Conservation (phyloP, 192 early-diverging fungal species). For the Backusella circina region DNA sequence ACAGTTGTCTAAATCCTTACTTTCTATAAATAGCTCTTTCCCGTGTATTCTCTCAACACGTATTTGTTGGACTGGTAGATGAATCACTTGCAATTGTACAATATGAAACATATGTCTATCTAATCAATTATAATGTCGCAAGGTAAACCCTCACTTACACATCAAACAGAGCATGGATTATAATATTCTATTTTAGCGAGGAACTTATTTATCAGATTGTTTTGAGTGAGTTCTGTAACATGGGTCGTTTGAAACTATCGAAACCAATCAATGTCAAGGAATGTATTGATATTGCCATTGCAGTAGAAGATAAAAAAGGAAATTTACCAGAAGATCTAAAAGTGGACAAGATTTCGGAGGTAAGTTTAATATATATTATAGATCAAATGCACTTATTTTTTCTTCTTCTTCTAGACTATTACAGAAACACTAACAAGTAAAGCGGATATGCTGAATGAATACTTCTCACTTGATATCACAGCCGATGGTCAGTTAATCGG, state of each 20-base stretch:
- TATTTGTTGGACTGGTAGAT: slow-evolving; percentile 88
- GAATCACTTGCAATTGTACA: slow-evolving; percentile 80
- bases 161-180: not conserved
- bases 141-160: slow-evolving; percentile 42
- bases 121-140: slow-evolving; percentile 75
- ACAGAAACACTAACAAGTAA: slow-evolving; percentile 42
- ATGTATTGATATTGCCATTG: slow-evolving; percentile 65
- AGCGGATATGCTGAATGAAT: slow-evolving; percentile 84
- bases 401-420: slow-evolving; percentile 37
- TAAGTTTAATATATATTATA: slow-evolving; percentile 20
- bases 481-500: slow-evolving; percentile 59
- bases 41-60: slow-evolving; percentile 74
- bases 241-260: slow-evolving; percentile 69
- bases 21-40: slow-evolving; percentile 57
- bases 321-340: slow-evolving; percentile 48
- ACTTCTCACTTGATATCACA: slow-evolving; percentile 76
- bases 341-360: slow-evolving; percentile 52
- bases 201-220: slow-evolving; percentile 89
- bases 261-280: slow-evolving; percentile 64
- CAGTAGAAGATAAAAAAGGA: slow-evolving; percentile 44
- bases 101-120: slow-evolving; percentile 78
- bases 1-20: not conserved
- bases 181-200: slow-evolving; percentile 44
- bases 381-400: not conserved
- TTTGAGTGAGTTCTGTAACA: slow-evolving; percentile 84